Conservation (phyloP, 805 yeast genomes). For the Candida montana region DNA sequence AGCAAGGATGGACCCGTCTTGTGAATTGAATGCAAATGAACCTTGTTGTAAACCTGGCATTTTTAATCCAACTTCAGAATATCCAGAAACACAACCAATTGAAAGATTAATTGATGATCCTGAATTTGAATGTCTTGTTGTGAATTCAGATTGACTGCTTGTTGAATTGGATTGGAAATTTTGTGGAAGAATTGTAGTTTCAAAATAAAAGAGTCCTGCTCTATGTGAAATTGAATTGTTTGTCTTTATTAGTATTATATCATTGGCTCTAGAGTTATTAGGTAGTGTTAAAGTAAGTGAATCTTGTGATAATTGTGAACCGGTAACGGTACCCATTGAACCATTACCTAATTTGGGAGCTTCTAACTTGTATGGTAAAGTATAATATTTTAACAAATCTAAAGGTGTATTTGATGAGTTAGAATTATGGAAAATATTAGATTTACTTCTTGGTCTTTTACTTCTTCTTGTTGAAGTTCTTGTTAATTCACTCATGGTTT, state of each 20-base stretch:
- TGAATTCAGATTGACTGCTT: conserved; percentile 30
- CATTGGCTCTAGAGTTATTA: conserved; percentile 13
- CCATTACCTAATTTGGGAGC: not conserved
- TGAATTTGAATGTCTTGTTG: not conserved
- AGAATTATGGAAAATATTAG: not conserved
- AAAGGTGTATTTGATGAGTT: not conserved
- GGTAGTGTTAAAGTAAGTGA: not conserved
- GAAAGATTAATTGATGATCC: conserved; percentile 24
- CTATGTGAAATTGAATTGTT: conserved; percentile 32
- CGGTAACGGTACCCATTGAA: not conserved
- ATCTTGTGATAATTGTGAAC: conserved; percentile 1
- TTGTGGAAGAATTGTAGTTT: conserved; percentile 32
- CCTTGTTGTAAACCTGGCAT: conserved; percentile 43
- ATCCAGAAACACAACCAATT: conserved; percentile 39
- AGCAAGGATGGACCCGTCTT: conserved; percentile 39
- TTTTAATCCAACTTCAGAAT: conserved; percentile 25
- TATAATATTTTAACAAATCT: not conserved
- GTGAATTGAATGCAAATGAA: conserved; percentile 51
- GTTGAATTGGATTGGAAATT: not conserved
- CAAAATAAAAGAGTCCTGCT: conserved; percentile 47
- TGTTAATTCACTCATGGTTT: not conserved
- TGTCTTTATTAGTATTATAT: conserved; percentile 26
- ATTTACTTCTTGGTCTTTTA: not conserved
- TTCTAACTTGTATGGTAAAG: conserved; percentile 5
- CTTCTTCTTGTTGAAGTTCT: not conserved